Conservation (phyloP, 192 early-diverging fungal genomes). For the Entrophospora sp. region DNA sequence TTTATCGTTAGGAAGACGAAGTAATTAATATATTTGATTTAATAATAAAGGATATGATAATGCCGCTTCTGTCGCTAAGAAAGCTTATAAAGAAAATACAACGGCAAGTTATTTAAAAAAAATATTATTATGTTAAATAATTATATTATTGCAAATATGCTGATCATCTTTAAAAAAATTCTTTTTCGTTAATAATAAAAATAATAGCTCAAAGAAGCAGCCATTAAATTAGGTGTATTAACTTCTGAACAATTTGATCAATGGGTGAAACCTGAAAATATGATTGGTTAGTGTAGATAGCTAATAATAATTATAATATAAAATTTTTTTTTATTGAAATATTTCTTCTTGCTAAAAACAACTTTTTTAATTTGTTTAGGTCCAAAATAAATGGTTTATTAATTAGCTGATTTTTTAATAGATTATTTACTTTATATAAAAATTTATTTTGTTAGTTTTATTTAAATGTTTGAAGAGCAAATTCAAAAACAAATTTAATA, state of each 20-base stretch:
- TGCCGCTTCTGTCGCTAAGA: slow-evolving; percentile 94
- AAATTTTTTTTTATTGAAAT: neutral
- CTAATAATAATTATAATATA: neutral
- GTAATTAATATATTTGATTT: too few relatives aligned
- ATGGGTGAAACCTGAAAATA: slow-evolving; percentile 90
- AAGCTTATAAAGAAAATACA: slow-evolving; percentile 89
- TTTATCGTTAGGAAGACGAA: neutral
- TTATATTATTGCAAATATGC: neutral
- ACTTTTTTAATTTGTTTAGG: too few relatives aligned
- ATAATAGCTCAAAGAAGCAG: slow-evolving; percentile 85
- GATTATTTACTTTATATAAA: too few relatives aligned
- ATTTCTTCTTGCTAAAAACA: too few relatives aligned
- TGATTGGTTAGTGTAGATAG: slow-evolving; percentile 47
- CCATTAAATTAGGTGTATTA: slow-evolving; percentile 75
- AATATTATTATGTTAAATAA: neutral
- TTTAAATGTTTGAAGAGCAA: too few relatives aligned
- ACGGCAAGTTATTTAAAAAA: slow-evolving; percentile 22
- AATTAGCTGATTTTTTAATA: too few relatives aligned
- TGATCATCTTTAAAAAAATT: too few relatives aligned
- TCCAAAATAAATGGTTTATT: too few relatives aligned
- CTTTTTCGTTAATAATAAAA: slow-evolving; percentile 27
- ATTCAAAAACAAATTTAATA: too few relatives aligned
- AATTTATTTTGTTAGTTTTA: too few relatives aligned
- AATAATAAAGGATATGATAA: slow-evolving; percentile 50
- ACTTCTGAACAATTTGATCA: slow-evolving; percentile 89